Evolutionary conservation across 2,329 filamentous ascomycete species (phyloP), one percentile per base, ranked within the genome.

Genomic region (Xylariaceae sp.): DNA sequence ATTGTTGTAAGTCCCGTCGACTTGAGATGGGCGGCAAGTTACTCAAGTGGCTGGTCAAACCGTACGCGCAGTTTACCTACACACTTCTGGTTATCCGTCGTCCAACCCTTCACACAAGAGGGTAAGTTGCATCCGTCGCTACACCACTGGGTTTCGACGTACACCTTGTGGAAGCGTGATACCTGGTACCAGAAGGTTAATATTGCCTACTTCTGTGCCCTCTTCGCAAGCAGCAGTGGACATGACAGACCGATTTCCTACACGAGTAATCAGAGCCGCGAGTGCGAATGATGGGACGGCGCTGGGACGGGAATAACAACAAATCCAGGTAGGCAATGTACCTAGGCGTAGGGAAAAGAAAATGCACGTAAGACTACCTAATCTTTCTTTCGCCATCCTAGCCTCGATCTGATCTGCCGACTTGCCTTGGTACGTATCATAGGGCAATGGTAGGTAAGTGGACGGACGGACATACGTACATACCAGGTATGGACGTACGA

Each of bases 381-480:
- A 42, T 42, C 37, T 9, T 42, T 42, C 37, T 30, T 30, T 42
- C 37, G 37, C 37, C 37, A 42, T 42, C 37, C 11, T 42, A 42
- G 37, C 3, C 37, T 39, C 11, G 51, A 53, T 34, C 57, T 55
- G 51, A 53, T 34, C 57, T 55, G 61, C 18, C 23, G n/a, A 42
- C 6, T 17, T 39, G 37, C 8, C 9, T 42, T 42, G 37, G 37
- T 42, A 42, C 8, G 37, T 42, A 9, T 10, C 37, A 10, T 9
- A 42, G 9, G 8, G 37, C 11, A 7, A 42, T 42, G 11, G 11
- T 42, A 13, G 37, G 37, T 2, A 42, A 42, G 4, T 30, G 23
- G 23, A 30, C 23, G 23, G 23, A 30, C 23, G 23, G 23, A 30
- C 23, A 5, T 30, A 30, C 23, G 23, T 30, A 42, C 37, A 18